Evolutionary conservation across 192 early-diverging fungal genomes (phyloP).

Genomic region (Kappamyces sp.): DNA sequence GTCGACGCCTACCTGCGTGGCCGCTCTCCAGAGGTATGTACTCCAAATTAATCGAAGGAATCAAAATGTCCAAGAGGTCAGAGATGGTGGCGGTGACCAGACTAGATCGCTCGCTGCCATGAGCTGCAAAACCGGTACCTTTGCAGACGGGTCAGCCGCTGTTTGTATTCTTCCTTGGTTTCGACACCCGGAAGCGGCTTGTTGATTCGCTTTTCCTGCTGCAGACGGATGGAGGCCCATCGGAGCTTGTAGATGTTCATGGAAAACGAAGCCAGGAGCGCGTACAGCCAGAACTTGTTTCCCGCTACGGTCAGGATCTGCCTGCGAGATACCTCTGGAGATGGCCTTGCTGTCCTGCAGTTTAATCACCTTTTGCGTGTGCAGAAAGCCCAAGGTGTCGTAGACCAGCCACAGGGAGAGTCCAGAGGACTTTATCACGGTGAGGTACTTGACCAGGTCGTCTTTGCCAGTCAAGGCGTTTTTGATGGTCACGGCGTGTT

Average conservation of each 20-base stretch:
- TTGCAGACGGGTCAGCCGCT: slow-evolving; percentile 21
- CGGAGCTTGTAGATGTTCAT: slow-evolving; percentile 62
- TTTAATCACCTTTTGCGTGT: slow-evolving; percentile 56
- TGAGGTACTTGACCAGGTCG: slow-evolving; percentile 45
- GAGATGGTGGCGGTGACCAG: slow-evolving; percentile 46
- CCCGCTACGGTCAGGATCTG: slow-evolving; percentile 18
- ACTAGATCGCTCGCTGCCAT: slow-evolving; percentile 46
- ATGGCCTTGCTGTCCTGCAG: slow-evolving; percentile 61
- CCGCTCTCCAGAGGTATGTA: slow-evolving; percentile 61
- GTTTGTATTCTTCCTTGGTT: slow-evolving; percentile 23
- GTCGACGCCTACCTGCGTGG: too few species aligned
- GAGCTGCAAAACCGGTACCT: slow-evolving; percentile 4
- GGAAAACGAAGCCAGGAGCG: slow-evolving; percentile 55
- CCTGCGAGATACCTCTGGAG: slow-evolving; percentile 21
- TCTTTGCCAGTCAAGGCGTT: slow-evolving; percentile 53
- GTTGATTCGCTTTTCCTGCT: slow-evolving; percentile 23
- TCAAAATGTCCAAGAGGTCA: slow-evolving; percentile 63
- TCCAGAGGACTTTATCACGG: slow-evolving; percentile 52
- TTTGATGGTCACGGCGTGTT: slow-evolving; percentile 53
- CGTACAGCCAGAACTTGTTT: slow-evolving; percentile 62
- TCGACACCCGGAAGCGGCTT: slow-evolving; percentile 15
- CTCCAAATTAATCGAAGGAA: slow-evolving; percentile 65
- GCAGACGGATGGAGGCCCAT: slow-evolving; percentile 40
- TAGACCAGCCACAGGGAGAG: slow-evolving; percentile 55
- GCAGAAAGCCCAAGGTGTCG: slow-evolving; percentile 63